Percentiles rank a stretch among this genome's conserved stretches.
These are phyloP conservation scores for Sparassis latifolia DNA, from an alignment of 1,284 basidiomycete species.

Conservation along the genomic window DNA sequence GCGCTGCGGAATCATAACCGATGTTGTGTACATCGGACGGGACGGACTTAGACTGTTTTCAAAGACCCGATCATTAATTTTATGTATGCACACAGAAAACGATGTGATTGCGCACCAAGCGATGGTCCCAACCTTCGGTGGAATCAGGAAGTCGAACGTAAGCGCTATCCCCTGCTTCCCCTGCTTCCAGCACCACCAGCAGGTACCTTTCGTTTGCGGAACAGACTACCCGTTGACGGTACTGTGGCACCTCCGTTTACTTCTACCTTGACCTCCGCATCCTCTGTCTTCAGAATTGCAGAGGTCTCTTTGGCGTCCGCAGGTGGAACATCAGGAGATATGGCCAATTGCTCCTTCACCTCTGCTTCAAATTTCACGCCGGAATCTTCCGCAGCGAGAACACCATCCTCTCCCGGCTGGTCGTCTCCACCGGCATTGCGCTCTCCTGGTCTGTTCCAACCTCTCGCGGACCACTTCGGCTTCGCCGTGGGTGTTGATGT, in stretches of 20 bases:
- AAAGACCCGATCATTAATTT: too few species aligned
- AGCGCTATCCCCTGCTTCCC: conserved; percentile 10
- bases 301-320: conserved; percentile 4
- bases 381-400: not conserved
- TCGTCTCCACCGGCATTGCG: not conserved
- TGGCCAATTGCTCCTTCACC: conserved; percentile 7
- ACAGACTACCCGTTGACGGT: conserved; percentile 26
- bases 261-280: conserved; percentile 8
- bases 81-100: too few species aligned
- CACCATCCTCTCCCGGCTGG: conserved; percentile 2
- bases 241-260: conserved; percentile 7
- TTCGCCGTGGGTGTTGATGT: conserved; percentile 9
- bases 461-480: conserved; percentile 30
- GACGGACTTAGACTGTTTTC: too few species aligned
- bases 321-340: not conserved
- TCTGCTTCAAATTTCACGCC: conserved; percentile 10
- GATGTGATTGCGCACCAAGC: too few species aligned
- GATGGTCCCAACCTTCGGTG: too few species aligned
- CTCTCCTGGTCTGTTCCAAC: conserved; percentile 31
- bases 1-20: too few species aligned
- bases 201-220: conserved; percentile 38
- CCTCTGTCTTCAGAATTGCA: conserved; percentile 11
- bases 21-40: too few species aligned
- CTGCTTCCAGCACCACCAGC: conserved; percentile 24
- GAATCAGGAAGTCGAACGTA: too few species aligned